phyloP scores from a whole-genome alignment of 371 early-diverging fungal genomes.

The Nematocida homosporus region DNA sequence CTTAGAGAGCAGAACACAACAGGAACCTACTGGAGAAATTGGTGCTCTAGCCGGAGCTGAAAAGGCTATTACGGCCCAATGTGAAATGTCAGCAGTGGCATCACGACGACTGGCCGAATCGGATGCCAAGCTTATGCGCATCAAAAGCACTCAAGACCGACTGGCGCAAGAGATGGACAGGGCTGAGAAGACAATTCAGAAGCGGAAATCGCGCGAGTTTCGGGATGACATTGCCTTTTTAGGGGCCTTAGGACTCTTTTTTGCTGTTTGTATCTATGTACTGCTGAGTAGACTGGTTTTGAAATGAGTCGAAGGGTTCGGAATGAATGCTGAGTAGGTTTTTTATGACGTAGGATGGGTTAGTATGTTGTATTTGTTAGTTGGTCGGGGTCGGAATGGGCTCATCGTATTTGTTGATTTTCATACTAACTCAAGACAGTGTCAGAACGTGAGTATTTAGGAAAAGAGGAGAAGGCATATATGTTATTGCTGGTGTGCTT shows the following conservation, averaged over 20 bases:
- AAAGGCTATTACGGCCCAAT: conserved; percentile 18
- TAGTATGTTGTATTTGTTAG: too few relatives aligned
- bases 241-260: conserved; percentile 25
- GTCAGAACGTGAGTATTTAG: conserved; percentile 39
- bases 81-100: neutral
- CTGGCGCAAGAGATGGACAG: conserved; percentile 35
- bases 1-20: conserved; percentile 5
- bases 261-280: conserved; percentile 35
- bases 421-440: conserved; percentile 26
- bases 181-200: conserved; percentile 24
- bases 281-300: conserved; percentile 19
- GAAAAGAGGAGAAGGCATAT: neutral
- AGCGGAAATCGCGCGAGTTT: conserved; percentile 14
- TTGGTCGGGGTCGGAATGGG: too few relatives aligned
- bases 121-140: conserved; percentile 44
- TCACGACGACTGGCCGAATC: conserved; percentile 45
- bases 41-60: conserved; percentile 24
- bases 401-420: neutral
- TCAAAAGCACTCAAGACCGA: conserved; percentile 48
- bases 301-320: too few relatives aligned
- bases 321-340: too few relatives aligned
- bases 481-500: conserved; percentile 23
- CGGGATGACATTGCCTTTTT: conserved; percentile 45
- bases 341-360: too few relatives aligned
- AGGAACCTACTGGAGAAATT: neutral